These are phyloP conservation scores for Panicum miliaceum DNA, from an alignment of 176 grass and related monocot genomes.

Conservation along the genomic window DNA sequence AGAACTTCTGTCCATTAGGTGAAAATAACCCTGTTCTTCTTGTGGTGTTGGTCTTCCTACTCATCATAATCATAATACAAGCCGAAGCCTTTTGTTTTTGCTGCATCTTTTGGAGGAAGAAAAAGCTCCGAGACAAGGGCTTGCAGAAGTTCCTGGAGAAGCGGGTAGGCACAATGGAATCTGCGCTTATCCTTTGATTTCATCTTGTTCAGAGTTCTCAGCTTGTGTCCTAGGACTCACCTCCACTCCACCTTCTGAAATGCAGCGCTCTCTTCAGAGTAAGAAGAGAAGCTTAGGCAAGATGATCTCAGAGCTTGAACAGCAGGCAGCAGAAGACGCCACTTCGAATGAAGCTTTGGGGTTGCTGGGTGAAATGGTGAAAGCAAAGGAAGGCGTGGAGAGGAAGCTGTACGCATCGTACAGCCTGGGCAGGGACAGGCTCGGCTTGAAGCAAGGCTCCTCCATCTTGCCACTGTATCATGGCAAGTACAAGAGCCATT, in stretches of 20 bases:
- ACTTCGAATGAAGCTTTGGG: slow-evolving; percentile 56
- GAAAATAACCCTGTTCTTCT: slow-evolving; percentile 42
- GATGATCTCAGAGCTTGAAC: slow-evolving; percentile 71
- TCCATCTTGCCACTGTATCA: slow-evolving; percentile 70
- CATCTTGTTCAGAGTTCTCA: slow-evolving; percentile 15
- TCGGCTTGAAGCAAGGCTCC: slow-evolving; percentile 37
- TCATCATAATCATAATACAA: slow-evolving; percentile 55
- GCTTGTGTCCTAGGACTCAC: neutral
- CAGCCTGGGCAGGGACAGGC: slow-evolving; percentile 63
- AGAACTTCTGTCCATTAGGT: slow-evolving; percentile 33
- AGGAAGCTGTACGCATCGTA: slow-evolving; percentile 65
- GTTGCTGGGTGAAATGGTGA: slow-evolving; percentile 70
- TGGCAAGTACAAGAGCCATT: slow-evolving; percentile 69
- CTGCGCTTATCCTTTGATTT: neutral
- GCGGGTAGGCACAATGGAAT: slow-evolving; percentile 51
- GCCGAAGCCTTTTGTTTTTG: slow-evolving; percentile 57
- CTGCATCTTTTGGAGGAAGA: slow-evolving; percentile 82
- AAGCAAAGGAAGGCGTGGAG: slow-evolving; percentile 69
- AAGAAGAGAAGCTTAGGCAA: slow-evolving; percentile 65
- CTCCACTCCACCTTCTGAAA: slow-evolving; percentile 36
- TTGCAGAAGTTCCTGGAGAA: slow-evolving; percentile 76
- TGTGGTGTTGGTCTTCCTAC: slow-evolving; percentile 54
- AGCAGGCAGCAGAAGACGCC: slow-evolving; percentile 54
- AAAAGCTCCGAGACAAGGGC: slow-evolving; percentile 66
- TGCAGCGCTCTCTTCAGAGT: slow-evolving; percentile 66